Percentiles rank a stretch among this genome's conserved stretches.
Evolutionary conservation across 306 rosid genomes (phyloP).

Genomic region (Cucumis sativus): Cucumber_9930_V3 NC_026660.2:27183001-27183500

Average conservation of each 20-base stretch:
- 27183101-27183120: slow-evolving; percentile 95
- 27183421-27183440: slow-evolving; percentile 99
- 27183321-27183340: slow-evolving; percentile 19
- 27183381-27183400: neutral
- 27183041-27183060: slow-evolving; percentile 3
- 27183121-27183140: slow-evolving; percentile 88
- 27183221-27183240: slow-evolving; percentile 10
- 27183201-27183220: slow-evolving; percentile 7
- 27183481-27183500: slow-evolving; percentile 51
- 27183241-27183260: slow-evolving; percentile 11
- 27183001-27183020: slow-evolving; percentile 13
- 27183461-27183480: slow-evolving; percentile 99
- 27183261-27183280: slow-evolving; percentile 88
- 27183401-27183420: neutral
- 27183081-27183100: slow-evolving; percentile 75
- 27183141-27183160: slow-evolving; percentile 83
- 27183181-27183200: slow-evolving; percentile 22
- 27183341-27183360: slow-evolving; percentile 17
- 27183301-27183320: slow-evolving; percentile 93
- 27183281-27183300: slow-evolving; percentile 92
- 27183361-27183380: neutral
- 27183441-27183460: slow-evolving; percentile 98
- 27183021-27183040: slow-evolving; percentile 9
- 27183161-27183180: slow-evolving; percentile 71
- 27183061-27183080: slow-evolving; percentile 37